phyloP scores from a whole-genome alignment of 1,284 basidiomycete species.

The Ustilago esculenta region DNA sequence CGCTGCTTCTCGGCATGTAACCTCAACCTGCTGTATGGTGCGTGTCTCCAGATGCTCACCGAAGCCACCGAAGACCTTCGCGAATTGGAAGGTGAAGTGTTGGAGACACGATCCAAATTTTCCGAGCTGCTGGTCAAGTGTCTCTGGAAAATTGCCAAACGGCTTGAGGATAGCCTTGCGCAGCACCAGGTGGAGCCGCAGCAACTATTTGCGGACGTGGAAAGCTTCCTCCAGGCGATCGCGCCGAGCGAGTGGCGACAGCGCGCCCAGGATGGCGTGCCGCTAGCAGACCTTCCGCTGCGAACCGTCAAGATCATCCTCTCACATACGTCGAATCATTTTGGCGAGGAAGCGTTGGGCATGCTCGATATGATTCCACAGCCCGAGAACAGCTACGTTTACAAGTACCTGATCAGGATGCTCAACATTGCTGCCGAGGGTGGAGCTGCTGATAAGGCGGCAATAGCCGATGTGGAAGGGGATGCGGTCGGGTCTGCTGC shows the following conservation, averaged over 20 bases:
- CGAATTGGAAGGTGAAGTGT: conserved; percentile 68
- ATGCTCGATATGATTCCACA: conserved; percentile 58
- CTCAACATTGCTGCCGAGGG: conserved; percentile 49
- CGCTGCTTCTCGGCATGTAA: conserved; percentile 90
- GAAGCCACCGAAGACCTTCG: conserved; percentile 88
- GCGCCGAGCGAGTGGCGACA: conserved; percentile 96
- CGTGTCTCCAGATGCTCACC: conserved; percentile 83
- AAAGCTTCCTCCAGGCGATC: conserved; percentile 90
- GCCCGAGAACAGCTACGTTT: conserved; percentile 62
- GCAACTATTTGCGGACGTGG: conserved; percentile 90
- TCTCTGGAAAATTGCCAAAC: conserved; percentile 96
- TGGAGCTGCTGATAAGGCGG: conserved; percentile 26
- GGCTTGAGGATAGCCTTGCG: conserved; percentile 88
- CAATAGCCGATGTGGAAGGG: conserved; percentile 69
- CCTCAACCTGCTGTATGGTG: conserved; percentile 87
- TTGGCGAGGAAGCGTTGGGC: conserved; percentile 56
- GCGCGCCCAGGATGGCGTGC: conserved; percentile 85
- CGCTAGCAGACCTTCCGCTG: conserved; percentile 95
- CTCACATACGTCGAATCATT: conserved; percentile 67
- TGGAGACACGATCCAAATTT: conserved; percentile 75
- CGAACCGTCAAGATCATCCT: conserved; percentile 82
- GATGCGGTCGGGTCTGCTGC: conserved; percentile 72
- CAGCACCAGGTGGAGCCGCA: conserved; percentile 83
- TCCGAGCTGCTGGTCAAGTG: conserved; percentile 97
- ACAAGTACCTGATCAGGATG: conserved; percentile 61